Conservation (phyloP, 2,329 filamentous ascomycete genomes). For the Xylaria digitata region DNA sequence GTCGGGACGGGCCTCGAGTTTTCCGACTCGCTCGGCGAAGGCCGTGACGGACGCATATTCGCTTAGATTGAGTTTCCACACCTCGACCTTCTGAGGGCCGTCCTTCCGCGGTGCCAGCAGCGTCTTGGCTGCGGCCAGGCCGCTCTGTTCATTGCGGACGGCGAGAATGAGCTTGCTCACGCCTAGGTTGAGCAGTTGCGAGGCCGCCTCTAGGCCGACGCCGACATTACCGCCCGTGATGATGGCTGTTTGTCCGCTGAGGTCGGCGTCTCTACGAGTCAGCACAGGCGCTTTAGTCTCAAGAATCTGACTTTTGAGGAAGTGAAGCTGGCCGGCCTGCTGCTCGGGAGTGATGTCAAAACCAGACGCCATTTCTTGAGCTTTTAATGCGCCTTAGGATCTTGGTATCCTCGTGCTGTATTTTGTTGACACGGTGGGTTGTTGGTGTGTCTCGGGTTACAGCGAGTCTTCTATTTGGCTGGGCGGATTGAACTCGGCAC, state of each 20-base stretch:
- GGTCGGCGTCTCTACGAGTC: neutral
- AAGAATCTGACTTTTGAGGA: neutral
- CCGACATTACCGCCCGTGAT: constrained; percentile 54
- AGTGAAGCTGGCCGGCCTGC: constrained; percentile 3
- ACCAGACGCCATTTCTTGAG: neutral
- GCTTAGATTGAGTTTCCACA: constrained; percentile 37
- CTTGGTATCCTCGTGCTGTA: too few relatives aligned
- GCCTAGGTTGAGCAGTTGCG: constrained; percentile 50
- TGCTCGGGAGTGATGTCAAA: constrained; percentile 1
- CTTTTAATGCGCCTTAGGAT: neutral
- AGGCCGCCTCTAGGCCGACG: constrained; percentile 51
- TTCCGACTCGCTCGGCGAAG: constrained; percentile 21
- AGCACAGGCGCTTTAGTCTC: neutral
- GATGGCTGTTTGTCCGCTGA: constrained; percentile 49
- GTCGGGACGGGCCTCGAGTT: constrained; percentile 17
- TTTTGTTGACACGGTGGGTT: too few relatives aligned
- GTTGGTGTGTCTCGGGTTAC: too few relatives aligned
- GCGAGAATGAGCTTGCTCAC: constrained; percentile 52
- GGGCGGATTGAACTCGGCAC: too few relatives aligned
- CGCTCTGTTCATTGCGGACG: constrained; percentile 49
- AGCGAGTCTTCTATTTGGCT: too few relatives aligned
- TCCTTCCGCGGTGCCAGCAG: neutral
- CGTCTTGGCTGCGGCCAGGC: constrained; percentile 29
- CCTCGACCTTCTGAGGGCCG: constrained; percentile 10
- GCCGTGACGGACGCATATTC: constrained; percentile 34